Evolutionary conservation across 1,284 basidiomycete species (phyloP).

Genomic region (Ganoderma sp.): DNA sequence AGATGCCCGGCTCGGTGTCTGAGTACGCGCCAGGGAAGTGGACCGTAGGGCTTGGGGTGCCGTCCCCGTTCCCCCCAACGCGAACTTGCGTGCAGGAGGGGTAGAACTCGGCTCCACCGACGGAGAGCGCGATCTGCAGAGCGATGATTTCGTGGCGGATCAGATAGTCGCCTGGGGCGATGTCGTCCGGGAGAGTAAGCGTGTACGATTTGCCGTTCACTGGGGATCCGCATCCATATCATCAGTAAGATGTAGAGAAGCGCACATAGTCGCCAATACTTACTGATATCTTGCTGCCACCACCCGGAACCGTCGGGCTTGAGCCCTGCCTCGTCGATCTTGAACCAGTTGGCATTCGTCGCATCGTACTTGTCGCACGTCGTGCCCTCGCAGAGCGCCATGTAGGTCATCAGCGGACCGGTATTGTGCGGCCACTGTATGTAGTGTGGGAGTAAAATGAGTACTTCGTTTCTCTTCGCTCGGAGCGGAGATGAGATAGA

Average conservation of each 20-base stretch:
- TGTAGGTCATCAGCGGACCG: constrained; percentile 74
- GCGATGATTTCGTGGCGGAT: constrained; percentile 76
- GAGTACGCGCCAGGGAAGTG: constrained; percentile 69
- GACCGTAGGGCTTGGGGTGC: constrained; percentile 53
- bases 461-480: background rate
- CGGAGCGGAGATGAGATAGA: constrained; percentile 17
- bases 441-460: background rate
- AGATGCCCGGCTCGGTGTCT: constrained; percentile 67
- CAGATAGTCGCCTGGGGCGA: constrained; percentile 69
- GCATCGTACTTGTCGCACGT: constrained; percentile 66
- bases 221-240: constrained; percentile 22
- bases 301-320: constrained; percentile 36
- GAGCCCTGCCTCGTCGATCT: constrained; percentile 55
- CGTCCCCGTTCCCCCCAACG: constrained; percentile 56
- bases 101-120: constrained; percentile 74
- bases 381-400: constrained; percentile 63
- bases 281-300: constrained; percentile 51
- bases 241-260: constrained; percentile 34
- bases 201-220: constrained; percentile 46
- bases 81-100: constrained; percentile 67
- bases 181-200: constrained; percentile 58
- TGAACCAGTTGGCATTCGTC: constrained; percentile 70
- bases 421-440: constrained; percentile 48
- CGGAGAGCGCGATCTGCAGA: constrained; percentile 58
- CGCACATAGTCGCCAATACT: constrained; percentile 51